Evolutionary conservation across 1,284 basidiomycete genomes (phyloP).

Genomic region (Heliocybe sulcata): DNA sequence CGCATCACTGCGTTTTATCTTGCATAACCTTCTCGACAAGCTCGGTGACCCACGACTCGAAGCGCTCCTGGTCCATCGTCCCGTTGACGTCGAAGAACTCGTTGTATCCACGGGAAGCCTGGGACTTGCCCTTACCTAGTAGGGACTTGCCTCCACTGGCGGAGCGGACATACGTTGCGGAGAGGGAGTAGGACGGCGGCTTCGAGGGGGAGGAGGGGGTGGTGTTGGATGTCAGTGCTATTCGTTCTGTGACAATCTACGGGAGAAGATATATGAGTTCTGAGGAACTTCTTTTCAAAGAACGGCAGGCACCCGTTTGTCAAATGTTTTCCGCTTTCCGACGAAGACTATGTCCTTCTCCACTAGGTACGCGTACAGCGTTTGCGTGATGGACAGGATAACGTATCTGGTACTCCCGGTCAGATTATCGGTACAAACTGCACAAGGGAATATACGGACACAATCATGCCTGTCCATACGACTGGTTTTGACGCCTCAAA

Average conservation of each 20-base stretch:
- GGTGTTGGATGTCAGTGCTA: conserved; percentile 65
- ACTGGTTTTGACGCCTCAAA: conserved; percentile 81
- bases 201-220: conserved; percentile 33
- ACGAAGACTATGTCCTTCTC: conserved; percentile 78
- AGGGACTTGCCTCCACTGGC: conserved; percentile 73
- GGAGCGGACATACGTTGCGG: conserved; percentile 63
- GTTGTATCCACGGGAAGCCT: conserved; percentile 46
- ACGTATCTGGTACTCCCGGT: conserved; percentile 65
- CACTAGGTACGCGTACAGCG: conserved; percentile 74
- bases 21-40: conserved; percentile 41
- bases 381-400: conserved; percentile 59
- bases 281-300: neutral
- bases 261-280: neutral
- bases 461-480: conserved; percentile 70
- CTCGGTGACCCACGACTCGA: conserved; percentile 68
- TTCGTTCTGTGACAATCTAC: conserved; percentile 77
- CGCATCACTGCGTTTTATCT: conserved; percentile 13
- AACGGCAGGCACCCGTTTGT: conserved; percentile 50
- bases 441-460: conserved; percentile 37
- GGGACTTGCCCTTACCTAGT: conserved; percentile 53
- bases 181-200: conserved; percentile 54
- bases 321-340: conserved; percentile 78
- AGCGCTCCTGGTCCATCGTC: conserved; percentile 57
- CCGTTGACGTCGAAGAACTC: conserved; percentile 69
- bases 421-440: neutral